These are phyloP conservation scores for Helianthus tuberosus DNA, from an alignment of 129 eudicot genomes.

Conservation along the genomic window DNA sequence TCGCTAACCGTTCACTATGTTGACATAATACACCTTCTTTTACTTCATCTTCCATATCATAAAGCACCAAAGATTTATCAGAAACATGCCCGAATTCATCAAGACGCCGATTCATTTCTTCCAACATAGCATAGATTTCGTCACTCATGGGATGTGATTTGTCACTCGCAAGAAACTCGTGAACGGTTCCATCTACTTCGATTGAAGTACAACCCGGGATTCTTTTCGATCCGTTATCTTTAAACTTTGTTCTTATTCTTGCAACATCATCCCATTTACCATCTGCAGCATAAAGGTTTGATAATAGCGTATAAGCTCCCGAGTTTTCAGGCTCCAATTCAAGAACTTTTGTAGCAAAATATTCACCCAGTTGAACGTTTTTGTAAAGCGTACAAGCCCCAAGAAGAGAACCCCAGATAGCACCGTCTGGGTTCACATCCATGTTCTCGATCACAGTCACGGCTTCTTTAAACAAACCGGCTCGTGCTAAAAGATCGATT, in stretches of 20 bases:
- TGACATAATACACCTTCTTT: conserved; percentile 23
- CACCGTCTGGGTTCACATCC: conserved; percentile 51
- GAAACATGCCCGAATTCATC: conserved; percentile 15
- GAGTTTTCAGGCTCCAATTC: conserved; percentile 42
- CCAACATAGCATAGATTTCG: conserved; percentile 31
- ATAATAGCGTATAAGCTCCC: conserved; percentile 45
- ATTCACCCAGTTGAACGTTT: conserved; percentile 48
- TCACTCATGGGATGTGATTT: conserved; percentile 32
- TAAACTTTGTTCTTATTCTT: conserved; percentile 49
- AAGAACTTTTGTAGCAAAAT: conserved; percentile 31
- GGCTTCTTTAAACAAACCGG: conserved; percentile 49
- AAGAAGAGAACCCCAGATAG: conserved; percentile 63
- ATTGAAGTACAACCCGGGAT: conserved; percentile 38
- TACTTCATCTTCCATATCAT: conserved; percentile 25
- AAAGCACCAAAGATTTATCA: conserved; percentile 35
- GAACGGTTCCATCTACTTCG: conserved; percentile 28
- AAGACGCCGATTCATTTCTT: conserved; percentile 28
- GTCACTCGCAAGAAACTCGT: conserved; percentile 36
- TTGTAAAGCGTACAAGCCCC: conserved; percentile 46
- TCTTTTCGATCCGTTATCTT: conserved; percentile 35
- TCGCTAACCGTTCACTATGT: conserved; percentile 34
- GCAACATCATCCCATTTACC: conserved; percentile 57
- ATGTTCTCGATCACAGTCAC: conserved; percentile 37
- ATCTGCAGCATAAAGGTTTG: conserved; percentile 52
- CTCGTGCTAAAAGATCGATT: conserved; percentile 48